Base-by-base conservation (phyloP, 2,329 filamentous ascomycete species). In the Aspergillus sp. region DNA sequence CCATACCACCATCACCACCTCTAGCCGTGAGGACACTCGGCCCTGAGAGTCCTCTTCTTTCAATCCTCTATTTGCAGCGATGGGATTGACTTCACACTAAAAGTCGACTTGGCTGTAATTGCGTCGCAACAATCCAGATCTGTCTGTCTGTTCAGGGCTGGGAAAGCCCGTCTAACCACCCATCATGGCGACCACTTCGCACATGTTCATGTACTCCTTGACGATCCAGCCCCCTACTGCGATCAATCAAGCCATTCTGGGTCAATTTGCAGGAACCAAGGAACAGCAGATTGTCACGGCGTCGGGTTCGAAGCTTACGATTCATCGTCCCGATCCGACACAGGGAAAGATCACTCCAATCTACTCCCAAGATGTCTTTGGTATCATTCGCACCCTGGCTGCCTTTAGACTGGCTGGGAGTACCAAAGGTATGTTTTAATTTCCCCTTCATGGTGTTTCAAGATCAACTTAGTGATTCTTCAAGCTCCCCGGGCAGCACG, bases 131-230 rank as follows among this genome's bases (percentile, higher is more conserved):
- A 41, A 47, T 32, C 27, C 39, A 29, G 38, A 37, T 41, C 33
- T 46, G 39, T 42, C 32, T 47, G 42, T 46, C 48, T 38, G 48
- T 42, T 42, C 42, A 37, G 45, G 48, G 41, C 47, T 49, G 33
- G 40, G 45, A 40, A 40, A 47, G 54, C 51, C 53, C 54, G 46
- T 19, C 19, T 19, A 48, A 30, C 48, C 53, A 59, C 64, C 66
- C 71, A 75, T 47, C 66, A 97, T 97, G 93, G 91, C 93, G 75
- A 95, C 90, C 66, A 96, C 91, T 49, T 96, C 90, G 54, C 91
- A 91, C 68, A 95, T 96, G 89, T 96, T 96, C 69, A 84, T 98
- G 74, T 98, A 98, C 75, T 93, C 89, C 61, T 78, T 98, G 74
- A 97, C 93, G 57, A 85, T 99, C 62, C 90, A 96, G 71, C 86